Evolutionary conservation across 257 asterid genomes (phyloP).

Genomic region (Leptodermis oblonga): DNA sequence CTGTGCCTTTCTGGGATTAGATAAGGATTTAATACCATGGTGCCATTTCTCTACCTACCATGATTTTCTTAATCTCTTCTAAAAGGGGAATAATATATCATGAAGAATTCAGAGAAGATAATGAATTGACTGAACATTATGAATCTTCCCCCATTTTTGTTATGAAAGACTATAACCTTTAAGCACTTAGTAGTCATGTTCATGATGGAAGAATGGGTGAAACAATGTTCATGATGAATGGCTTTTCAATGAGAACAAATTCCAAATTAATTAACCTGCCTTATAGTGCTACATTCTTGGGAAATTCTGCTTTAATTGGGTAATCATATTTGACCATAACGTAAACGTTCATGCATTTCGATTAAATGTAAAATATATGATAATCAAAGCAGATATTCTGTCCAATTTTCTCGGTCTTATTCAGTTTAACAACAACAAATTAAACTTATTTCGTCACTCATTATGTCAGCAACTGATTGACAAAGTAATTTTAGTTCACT

Average conservation of each 20-base stretch:
- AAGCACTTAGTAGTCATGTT: neutral
- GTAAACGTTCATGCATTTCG: neutral
- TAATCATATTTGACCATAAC: neutral
- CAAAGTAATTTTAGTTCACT: no score
- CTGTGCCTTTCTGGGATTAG: constrained; percentile 64
- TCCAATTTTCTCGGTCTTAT: no score
- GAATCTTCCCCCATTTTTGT: neutral
- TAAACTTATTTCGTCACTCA: no score
- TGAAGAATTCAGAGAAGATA: neutral
- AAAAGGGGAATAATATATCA: neutral
- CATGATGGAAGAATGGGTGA: no score
- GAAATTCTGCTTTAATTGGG: neutral
- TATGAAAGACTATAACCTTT: neutral
- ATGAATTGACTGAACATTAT: neutral
- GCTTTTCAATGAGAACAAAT: neutral
- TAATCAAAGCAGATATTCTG: no score
- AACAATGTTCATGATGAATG: neutral
- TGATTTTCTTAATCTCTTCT: neutral
- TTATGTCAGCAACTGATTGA: no score
- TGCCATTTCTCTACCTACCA: constrained; percentile 9
- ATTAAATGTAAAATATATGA: no score
- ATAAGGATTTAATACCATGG: constrained; percentile 17
- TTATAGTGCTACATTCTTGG: neutral
- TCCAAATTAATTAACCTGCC: no score
- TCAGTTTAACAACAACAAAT: no score